A percentile compares a stretch with the other conserved stretches of the same genome.
Evolutionary conservation across 768 basidiomycete species (phyloP).

Genomic region (Termitomyces sp.): DNA sequence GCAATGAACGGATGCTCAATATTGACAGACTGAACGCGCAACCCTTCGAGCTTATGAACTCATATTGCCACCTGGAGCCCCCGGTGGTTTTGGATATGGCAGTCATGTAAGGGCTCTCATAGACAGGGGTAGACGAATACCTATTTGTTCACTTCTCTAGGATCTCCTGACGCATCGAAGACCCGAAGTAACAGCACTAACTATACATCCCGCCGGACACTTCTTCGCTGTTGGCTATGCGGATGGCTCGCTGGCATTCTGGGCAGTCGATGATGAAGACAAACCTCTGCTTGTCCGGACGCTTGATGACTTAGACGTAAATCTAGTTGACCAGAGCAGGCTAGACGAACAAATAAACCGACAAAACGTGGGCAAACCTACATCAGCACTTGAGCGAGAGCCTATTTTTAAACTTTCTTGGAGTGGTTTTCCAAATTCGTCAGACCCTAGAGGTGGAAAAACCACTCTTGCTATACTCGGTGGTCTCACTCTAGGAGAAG

Average conservation of each 20-base stretch:
- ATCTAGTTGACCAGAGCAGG: constrained; percentile 46
- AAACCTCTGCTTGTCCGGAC: constrained; percentile 75
- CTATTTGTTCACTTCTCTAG: constrained; percentile 26
- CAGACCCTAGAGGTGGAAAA: constrained; percentile 64
- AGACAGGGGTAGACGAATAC: background rate
- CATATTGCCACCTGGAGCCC: constrained; percentile 73
- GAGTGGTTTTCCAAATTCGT: constrained; percentile 70
- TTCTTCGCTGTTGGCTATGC: constrained; percentile 78
- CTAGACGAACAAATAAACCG: constrained; percentile 39
- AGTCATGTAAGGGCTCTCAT: constrained; percentile 38
- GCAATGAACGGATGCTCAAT: constrained; percentile 3
- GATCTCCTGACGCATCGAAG: constrained; percentile 69
- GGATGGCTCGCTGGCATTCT: constrained; percentile 83
- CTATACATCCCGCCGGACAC: constrained; percentile 72
- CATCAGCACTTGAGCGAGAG: constrained; percentile 40
- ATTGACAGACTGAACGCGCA: constrained; percentile 41
- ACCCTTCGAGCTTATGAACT: constrained; percentile 66
- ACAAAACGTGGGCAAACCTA: constrained; percentile 15
- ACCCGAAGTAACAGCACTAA: constrained; percentile 65
- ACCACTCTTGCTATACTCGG: constrained; percentile 77
- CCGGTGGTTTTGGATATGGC: constrained; percentile 68
- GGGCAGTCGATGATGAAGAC: constrained; percentile 77
- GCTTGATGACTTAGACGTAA: constrained; percentile 50
- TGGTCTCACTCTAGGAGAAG: constrained; percentile 54
- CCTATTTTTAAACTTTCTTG: constrained; percentile 87